phyloP scores from a whole-genome alignment of 208 protist species.

The Leishmania tarentolae region DNA sequence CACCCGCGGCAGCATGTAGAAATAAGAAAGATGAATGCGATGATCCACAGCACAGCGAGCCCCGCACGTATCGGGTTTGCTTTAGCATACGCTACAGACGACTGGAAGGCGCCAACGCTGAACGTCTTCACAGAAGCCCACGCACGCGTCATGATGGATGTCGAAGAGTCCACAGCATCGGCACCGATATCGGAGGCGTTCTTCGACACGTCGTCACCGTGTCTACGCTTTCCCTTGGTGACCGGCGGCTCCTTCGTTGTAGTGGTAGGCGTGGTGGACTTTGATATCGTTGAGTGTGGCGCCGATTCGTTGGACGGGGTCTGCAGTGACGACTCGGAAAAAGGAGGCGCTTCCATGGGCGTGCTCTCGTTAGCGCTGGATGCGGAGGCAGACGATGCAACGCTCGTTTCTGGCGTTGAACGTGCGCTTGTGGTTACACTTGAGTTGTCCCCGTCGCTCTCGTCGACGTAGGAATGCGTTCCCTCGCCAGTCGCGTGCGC shows the following conservation, averaged over 20 bases:
- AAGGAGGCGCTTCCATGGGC: neutral
- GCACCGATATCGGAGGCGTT: neutral
- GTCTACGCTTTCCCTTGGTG: conserved; percentile 1
- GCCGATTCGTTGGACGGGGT: neutral
- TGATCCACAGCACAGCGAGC: conserved; percentile 9
- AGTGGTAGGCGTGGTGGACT: conserved; percentile 4
- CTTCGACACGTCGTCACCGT: neutral
- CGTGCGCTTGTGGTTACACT: neutral
- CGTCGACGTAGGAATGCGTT: neutral
- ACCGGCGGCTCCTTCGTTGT: conserved; percentile 7
- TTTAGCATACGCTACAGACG: conserved; percentile 3
- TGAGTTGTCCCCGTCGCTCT: neutral
- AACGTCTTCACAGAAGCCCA: conserved; percentile 7
- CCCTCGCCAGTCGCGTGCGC: neutral
- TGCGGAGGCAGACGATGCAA: neutral
- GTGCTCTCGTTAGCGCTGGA: neutral
- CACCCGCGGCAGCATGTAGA: conserved; percentile 30
- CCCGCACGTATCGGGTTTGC: conserved; percentile 6
- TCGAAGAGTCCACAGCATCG: neutral
- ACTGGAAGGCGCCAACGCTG: neutral
- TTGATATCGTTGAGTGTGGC: neutral
- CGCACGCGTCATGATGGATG: neutral
- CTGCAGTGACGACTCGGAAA: neutral
- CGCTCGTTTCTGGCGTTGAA: neutral
- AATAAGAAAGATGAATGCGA: conserved; percentile 25